phyloP scores from a whole-genome alignment of 2,329 filamentous ascomycete species.

The Fusarium poae region DNA sequence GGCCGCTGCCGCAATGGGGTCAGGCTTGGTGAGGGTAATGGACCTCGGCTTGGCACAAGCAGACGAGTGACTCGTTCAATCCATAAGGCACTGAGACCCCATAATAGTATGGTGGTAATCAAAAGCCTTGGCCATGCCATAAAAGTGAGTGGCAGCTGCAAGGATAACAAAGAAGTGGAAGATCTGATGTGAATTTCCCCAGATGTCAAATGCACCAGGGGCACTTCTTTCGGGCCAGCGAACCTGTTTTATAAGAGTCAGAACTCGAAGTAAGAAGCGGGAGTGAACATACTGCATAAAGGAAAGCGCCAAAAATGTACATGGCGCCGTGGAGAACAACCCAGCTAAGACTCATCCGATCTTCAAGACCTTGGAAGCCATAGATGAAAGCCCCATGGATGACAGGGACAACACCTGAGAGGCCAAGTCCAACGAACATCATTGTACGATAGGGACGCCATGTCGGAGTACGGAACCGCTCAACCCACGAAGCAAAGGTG shows the following conservation, averaged over 20 bases:
- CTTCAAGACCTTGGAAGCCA: slow-evolving; percentile 74
- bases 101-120: slow-evolving; percentile 80
- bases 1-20: slow-evolving; percentile 75
- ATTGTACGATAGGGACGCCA: slow-evolving; percentile 87
- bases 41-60: slow-evolving; percentile 68
- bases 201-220: slow-evolving; percentile 88
- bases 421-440: slow-evolving; percentile 90
- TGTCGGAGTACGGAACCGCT: slow-evolving; percentile 83
- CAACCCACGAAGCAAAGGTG: slow-evolving; percentile 79
- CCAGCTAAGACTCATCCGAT: slow-evolving; percentile 84
- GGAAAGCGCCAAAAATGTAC: slow-evolving; percentile 86
- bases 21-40: slow-evolving; percentile 74
- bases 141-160: slow-evolving; percentile 84
- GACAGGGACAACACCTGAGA: slow-evolving; percentile 86
- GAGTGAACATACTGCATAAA: slow-evolving; percentile 79
- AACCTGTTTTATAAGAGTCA: slow-evolving; percentile 59
- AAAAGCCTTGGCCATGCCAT: slow-evolving; percentile 85
- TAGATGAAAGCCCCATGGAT: slow-evolving; percentile 79
- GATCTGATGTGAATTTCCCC: slow-evolving; percentile 94
- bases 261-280: slow-evolving; percentile 1
- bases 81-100: slow-evolving; percentile 63
- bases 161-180: slow-evolving; percentile 92
- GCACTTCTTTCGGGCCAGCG: slow-evolving; percentile 85
- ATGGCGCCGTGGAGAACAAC: slow-evolving; percentile 82
- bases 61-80: slow-evolving; percentile 34